Evolutionary conservation across 352 stramenopile species (phyloP), one percentile per base, ranked within the genome.

Genomic region (Phytophthora lateralis): DNA sequence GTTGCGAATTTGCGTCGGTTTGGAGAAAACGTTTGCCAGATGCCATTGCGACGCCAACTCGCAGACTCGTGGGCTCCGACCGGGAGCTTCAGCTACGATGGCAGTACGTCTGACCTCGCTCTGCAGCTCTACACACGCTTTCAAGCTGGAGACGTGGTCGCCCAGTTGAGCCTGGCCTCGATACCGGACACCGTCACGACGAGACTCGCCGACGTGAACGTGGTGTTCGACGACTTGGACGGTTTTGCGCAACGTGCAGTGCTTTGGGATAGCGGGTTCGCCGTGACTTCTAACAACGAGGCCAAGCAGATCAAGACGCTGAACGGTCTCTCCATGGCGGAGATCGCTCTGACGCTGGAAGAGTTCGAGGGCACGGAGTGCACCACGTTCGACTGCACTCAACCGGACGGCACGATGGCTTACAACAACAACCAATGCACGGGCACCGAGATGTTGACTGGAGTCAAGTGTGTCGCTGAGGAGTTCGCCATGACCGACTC

Each of bases 181-280:
- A 37, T 71, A 43, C 63, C 63, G 20, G 56, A 71, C 17, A 47
- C 44, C 46, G 55, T 69, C 41, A 51, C 26, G n/a, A 61, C 58
- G 5, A 54, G 69, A 20, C 43, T 80, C n/a, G 57, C 15, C 6
- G 39, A 44, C n/a, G 37, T 56, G 10, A 51, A 49, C 6, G 42
- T 72, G 10, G 37, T 11, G 5, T 76, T 76, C 51, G 43, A 55
- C 2, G 53, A 66, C 12, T 54, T 81, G 26, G 46, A 65, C 3
- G 69, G 69, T 4, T 53, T 78, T 18, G 52, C 83, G 0, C 80
- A 90, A 41, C 78, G 75, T 8, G 78, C 76, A 3, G 54, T 90
- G 45, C 55, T 90, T 6, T 90, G 78, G 80, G 80, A 90, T 38
- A 69, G 55, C 3, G 80, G 78, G 0, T 90, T 80, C 51, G 69